Percentiles rank a stretch among this genome's conserved stretches.
These are phyloP conservation scores for Termitomyces sp. DNA, from an alignment of 768 basidiomycete species.

Conservation along the genomic window DNA sequence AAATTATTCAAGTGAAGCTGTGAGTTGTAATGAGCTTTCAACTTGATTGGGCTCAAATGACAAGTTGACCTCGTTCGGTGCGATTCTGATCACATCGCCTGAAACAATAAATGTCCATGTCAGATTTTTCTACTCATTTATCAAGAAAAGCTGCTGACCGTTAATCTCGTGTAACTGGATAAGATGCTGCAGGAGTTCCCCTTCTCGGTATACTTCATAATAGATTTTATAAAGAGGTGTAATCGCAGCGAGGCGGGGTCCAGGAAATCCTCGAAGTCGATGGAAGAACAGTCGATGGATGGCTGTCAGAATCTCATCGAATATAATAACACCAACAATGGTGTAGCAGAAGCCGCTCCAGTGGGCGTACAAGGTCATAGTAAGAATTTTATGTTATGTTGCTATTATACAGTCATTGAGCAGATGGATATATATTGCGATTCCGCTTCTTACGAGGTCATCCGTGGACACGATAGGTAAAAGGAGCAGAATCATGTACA, in stretches of 20 bases:
- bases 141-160: constrained; percentile 17
- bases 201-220: constrained; percentile 27
- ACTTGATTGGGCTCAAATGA: neutral
- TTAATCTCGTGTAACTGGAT: constrained; percentile 25
- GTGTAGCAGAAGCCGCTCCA: neutral
- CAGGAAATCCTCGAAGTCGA: constrained; percentile 28
- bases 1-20: constrained; percentile 34
- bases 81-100: constrained; percentile 35
- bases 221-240: constrained; percentile 28
- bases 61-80: constrained; percentile 29
- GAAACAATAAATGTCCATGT: neutral
- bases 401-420: neutral
- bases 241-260: constrained; percentile 26
- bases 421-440: constrained; percentile 5
- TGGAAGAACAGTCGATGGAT: constrained; percentile 25
- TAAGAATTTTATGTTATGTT: neutral
- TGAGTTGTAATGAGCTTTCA: neutral
- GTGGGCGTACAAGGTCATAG: neutral
- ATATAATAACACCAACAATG: neutral
- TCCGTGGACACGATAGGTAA: constrained; percentile 8
- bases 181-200: constrained; percentile 25
- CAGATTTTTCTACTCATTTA: neutral
- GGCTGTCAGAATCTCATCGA: constrained; percentile 8
- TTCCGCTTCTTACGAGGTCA: constrained; percentile 1
- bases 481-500: constrained; percentile 5